A percentile compares a stretch with the other conserved stretches of the same genome.
Evolutionary conservation across 192 early-diverging fungal genomes (phyloP).

Genomic region (Umbelopsis vinacea): DNA sequence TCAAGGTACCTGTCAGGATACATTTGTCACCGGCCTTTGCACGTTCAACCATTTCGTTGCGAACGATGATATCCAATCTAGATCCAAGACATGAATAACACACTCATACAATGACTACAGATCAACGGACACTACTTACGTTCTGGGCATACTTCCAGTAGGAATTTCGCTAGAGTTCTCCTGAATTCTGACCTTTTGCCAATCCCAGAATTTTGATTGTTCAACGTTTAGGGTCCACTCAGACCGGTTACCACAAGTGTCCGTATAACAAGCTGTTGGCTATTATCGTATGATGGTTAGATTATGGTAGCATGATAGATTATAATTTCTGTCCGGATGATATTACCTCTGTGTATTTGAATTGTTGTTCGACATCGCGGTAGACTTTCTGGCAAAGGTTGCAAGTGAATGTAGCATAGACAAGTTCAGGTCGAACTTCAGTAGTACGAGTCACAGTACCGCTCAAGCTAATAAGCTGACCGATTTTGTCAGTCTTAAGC

Average conservation of each 20-base stretch:
- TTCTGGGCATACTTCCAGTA: slow-evolving; percentile 95
- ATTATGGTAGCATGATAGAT: neutral
- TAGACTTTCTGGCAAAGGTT: slow-evolving; percentile 79
- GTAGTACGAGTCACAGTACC: slow-evolving; percentile 98
- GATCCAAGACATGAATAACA: neutral
- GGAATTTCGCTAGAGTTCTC: slow-evolving; percentile 97
- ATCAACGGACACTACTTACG: slow-evolving; percentile 49
- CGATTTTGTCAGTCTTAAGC: slow-evolving; percentile 81
- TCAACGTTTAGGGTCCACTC: slow-evolving; percentile 83
- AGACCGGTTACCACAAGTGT: slow-evolving; percentile 78
- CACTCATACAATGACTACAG: neutral
- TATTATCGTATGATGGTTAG: slow-evolving; percentile 28
- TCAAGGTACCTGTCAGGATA: slow-evolving; percentile 84
- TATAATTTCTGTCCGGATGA: neutral
- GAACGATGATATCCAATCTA: slow-evolving; percentile 92
- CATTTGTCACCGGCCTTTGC: slow-evolving; percentile 96
- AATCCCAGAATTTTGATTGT: slow-evolving; percentile 90
- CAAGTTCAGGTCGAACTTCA: slow-evolving; percentile 94
- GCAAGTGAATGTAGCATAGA: slow-evolving; percentile 91
- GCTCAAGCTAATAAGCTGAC: slow-evolving; percentile 77
- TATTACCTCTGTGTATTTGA: slow-evolving; percentile 89
- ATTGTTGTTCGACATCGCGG: slow-evolving; percentile 92
- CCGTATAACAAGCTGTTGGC: slow-evolving; percentile 85
- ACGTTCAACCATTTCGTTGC: slow-evolving; percentile 90
- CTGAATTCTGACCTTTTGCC: slow-evolving; percentile 97